Base-by-base conservation (phyloP, 352 stramenopile genomes). In the Peronospora belbahrii region DNA sequence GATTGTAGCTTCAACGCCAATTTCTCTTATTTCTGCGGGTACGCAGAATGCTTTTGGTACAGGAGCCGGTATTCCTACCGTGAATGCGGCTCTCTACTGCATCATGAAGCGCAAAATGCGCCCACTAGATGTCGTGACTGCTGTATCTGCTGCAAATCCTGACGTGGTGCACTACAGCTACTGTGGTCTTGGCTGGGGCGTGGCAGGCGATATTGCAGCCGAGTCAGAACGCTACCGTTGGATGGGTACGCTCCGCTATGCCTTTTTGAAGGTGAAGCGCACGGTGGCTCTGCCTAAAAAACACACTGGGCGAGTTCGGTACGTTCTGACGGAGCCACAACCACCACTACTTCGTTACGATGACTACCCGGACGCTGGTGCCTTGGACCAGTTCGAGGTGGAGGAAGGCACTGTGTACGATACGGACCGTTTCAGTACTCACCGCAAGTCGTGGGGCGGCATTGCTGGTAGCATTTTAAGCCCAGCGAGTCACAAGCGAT, bases 81-180 rank as follows among this genome's bases (percentile, higher is more conserved):
- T 78, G 27, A 68, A 77, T 35, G 64, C 78, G 13, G 72, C 78
- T 4, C 57, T 89, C 13, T 89, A 81, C 52, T 89, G 78, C 67
- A 89, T 89, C 32, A 60, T 89, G 40, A 89, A 89, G 63, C 74
- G 74, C 43, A 89, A 89, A 57, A 83, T 89, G 54, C 74, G 78
- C 0, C 78, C 78, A 19, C 56, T 89, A 14, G 78, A 89, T 38
- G 78, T 89, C 23, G 73, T 86, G 57, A 87, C 78, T n/a, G 66
- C 72, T 8, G 52, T 67, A 4, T 64, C 74, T 8, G 59, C 73
- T 28, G 63, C 77, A n/a, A 67, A 85, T 0, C 73, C 67, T 2
- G 54, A 65, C n/a, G 66, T 69, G 8, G 74, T 90, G 30, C 75
- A 88, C 40, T 90, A 84, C 61, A 88, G 76, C 52, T 91, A 86